phyloP scores from a whole-genome alignment of 2,329 filamentous ascomycete genomes.

The Nemania sp. region DNA sequence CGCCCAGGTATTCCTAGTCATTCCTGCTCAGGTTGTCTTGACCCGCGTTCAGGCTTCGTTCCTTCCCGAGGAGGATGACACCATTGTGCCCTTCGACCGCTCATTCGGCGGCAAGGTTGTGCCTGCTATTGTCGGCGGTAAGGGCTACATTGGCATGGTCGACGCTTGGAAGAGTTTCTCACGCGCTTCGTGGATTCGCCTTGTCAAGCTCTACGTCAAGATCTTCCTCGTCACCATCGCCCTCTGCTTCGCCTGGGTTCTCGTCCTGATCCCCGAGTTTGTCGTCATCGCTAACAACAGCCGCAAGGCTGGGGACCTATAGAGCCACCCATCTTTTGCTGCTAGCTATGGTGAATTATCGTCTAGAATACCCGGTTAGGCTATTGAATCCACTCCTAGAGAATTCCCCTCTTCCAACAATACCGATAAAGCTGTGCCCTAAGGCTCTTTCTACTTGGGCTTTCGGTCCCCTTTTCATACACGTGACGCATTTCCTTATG shows the following conservation, averaged over 20 bases:
- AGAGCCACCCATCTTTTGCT: neutral
- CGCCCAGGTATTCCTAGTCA: conserved; percentile 71
- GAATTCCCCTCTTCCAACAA: neutral
- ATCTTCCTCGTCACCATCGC: conserved; percentile 67
- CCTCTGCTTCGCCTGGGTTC: conserved; percentile 59
- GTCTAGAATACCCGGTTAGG: neutral
- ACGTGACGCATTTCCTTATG: neutral
- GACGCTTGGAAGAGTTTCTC: conserved; percentile 86
- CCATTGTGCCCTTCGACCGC: conserved; percentile 91
- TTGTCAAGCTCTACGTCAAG: conserved; percentile 82
- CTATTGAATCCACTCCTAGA: neutral
- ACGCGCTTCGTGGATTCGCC: conserved; percentile 75
- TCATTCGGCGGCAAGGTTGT: conserved; percentile 82
- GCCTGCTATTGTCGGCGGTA: conserved; percentile 78
- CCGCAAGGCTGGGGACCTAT: conserved; percentile 30
- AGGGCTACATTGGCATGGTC: conserved; percentile 75
- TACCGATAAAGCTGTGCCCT: neutral
- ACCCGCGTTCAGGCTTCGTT: conserved; percentile 89
- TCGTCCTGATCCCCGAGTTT: conserved; percentile 65
- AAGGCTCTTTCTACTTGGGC: neutral
- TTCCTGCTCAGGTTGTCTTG: conserved; percentile 82
- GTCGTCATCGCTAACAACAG: conserved; percentile 54
- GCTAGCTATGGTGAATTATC: neutral
- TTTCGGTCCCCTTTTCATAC: neutral
- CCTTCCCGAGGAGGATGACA: conserved; percentile 82